Conservation (phyloP, 805 yeast genomes). For the Starmera dryadoides region DNA sequence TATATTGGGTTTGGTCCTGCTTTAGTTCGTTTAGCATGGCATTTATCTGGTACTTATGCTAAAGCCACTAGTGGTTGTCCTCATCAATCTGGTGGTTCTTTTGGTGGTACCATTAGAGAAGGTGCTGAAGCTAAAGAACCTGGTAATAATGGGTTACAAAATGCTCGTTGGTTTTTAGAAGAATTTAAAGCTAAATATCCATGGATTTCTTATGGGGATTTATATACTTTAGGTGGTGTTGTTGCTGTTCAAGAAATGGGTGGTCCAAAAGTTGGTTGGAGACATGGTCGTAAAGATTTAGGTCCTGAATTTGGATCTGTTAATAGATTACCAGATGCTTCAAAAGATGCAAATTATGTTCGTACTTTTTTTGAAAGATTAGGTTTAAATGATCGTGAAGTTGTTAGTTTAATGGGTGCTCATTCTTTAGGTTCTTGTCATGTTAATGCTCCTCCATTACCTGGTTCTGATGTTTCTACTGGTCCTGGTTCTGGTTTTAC, state of each 20-base stretch:
- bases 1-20: slow-evolving; percentile 71
- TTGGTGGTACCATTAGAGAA: slow-evolving; percentile 62
- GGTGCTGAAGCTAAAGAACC: slow-evolving; percentile 45
- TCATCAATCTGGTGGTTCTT: slow-evolving; percentile 50
- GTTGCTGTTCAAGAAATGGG: slow-evolving; percentile 72
- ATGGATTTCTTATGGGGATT: slow-evolving; percentile 74
- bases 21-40: slow-evolving; percentile 80
- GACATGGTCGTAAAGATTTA: slow-evolving; percentile 69
- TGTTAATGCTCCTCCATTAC: slow-evolving; percentile 26
- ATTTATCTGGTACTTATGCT: slow-evolving; percentile 78
- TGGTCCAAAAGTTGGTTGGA: slow-evolving; percentile 77
- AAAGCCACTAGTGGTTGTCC: slow-evolving; percentile 35
- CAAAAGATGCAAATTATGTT: slow-evolving; percentile 57
- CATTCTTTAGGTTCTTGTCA: slow-evolving; percentile 78
- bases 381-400: slow-evolving; percentile 65
- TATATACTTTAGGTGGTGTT: slow-evolving; percentile 75
- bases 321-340: slow-evolving; percentile 71
- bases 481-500: slow-evolving; percentile 63
- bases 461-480: slow-evolving; percentile 8
- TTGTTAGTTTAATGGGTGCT: slow-evolving; percentile 69
- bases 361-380: slow-evolving; percentile 55
- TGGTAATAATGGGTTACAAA: slow-evolving; percentile 44
- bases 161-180: slow-evolving; percentile 45
- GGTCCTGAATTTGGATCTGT: slow-evolving; percentile 46
- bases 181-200: slow-evolving; percentile 51